These are phyloP conservation scores for Mycena crocata DNA, from an alignment of 768 basidiomycete species.

Conservation along the genomic window DNA sequence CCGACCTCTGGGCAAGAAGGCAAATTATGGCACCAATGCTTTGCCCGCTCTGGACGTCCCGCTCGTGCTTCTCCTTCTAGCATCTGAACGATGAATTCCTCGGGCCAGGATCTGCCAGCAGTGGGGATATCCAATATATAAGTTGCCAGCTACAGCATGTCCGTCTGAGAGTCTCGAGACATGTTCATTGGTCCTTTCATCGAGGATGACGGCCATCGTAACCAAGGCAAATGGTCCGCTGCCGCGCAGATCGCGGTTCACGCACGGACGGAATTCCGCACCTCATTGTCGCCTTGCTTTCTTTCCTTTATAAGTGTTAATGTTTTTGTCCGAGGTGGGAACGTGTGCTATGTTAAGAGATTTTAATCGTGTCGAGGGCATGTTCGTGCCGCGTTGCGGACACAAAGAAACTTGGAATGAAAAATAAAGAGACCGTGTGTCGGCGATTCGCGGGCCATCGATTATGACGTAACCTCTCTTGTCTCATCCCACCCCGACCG, in stretches of 20 bases:
- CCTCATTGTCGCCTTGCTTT: conserved; percentile 23
- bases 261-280: not conserved
- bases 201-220: conserved; percentile 6
- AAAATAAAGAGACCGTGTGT: not conserved
- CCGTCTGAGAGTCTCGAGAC: not conserved
- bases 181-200: not conserved
- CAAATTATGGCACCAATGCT: conserved; percentile 21
- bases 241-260: too few relatives aligned
- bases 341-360: not conserved
- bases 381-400: too few relatives aligned
- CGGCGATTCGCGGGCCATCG: not conserved
- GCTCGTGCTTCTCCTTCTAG: conserved; percentile 27
- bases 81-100: conserved; percentile 16
- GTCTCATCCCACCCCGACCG: not conserved
- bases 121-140: not conserved
- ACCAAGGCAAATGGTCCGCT: conserved; percentile 2
- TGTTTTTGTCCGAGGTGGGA: not conserved
- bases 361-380: too few relatives aligned
- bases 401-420: too few relatives aligned
- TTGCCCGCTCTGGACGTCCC: conserved; percentile 1
- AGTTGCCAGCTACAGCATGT: not conserved
- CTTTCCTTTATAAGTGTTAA: not conserved
- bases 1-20: conserved; percentile 27
- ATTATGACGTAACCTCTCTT: conserved; percentile 8
- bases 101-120: not conserved